phyloP scores from a whole-genome alignment of 1,284 basidiomycete species.

The Moesziomyces sp. region DNA sequence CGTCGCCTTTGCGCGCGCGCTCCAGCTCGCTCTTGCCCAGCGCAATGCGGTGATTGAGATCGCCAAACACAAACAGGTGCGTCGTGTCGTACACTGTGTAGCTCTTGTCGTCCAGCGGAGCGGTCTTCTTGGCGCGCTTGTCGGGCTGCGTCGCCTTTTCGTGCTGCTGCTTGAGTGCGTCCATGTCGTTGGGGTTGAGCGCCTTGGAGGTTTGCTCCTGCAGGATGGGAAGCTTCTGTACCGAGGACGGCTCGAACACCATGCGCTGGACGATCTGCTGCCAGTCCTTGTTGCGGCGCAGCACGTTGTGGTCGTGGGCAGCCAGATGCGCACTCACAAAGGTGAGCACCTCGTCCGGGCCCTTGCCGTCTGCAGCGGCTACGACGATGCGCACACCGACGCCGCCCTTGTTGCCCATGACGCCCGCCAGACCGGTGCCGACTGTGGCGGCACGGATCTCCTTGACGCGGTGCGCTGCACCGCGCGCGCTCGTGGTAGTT shows the following conservation, averaged over 20 bases:
- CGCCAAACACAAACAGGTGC: conserved; percentile 67
- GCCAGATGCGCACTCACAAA: conserved; percentile 92
- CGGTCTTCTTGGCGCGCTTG: conserved; percentile 73
- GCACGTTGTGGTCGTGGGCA: conserved; percentile 80
- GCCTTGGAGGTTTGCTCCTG: conserved; percentile 25
- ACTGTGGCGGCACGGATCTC: conserved; percentile 63
- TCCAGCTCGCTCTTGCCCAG: conserved; percentile 41
- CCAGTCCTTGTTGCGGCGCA: conserved; percentile 82
- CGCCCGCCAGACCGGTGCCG: conserved; percentile 63
- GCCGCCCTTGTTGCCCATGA: conserved; percentile 95
- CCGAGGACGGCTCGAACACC: conserved; percentile 73
- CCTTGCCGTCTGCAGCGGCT: conserved; percentile 50
- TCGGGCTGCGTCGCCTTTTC: conserved; percentile 71
- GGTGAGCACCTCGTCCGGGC: conserved; percentile 70
- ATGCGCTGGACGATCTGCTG: conserved; percentile 80
- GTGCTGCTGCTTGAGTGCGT: conserved; percentile 67
- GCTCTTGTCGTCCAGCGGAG: conserved; percentile 53
- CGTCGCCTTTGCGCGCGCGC: conserved; percentile 6
- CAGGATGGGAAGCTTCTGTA: conserved; percentile 43
- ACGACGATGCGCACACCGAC: conserved; percentile 87
- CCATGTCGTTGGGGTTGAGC: conserved; percentile 30
- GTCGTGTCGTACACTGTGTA: conserved; percentile 66
- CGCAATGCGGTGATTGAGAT: conserved; percentile 67
- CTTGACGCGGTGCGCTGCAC: conserved; percentile 66
- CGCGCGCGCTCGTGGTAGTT: conserved; percentile 78